A percentile compares a stretch with the other conserved stretches of the same genome.
Evolutionary conservation across 495 filamentous ascomycete genomes (phyloP).

Genomic region (Daldinia loculata): DNA sequence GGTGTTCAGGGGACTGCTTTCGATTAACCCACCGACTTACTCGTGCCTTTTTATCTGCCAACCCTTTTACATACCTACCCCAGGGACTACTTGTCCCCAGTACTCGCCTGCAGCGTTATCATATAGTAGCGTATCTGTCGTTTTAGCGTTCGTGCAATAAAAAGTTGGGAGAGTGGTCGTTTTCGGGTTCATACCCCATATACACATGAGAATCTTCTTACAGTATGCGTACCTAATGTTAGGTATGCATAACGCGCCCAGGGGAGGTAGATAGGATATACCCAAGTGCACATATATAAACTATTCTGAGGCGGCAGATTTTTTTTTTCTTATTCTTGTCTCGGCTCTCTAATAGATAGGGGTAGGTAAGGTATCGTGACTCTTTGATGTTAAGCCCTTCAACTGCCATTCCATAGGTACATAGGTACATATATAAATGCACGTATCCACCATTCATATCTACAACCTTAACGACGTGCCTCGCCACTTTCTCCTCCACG

Average conservation of each 20-base stretch:
- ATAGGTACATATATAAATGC: not conserved
- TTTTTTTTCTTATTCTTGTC: constrained; percentile 3
- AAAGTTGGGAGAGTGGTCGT: constrained; percentile 21
- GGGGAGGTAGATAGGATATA: not conserved
- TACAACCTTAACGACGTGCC: not conserved
- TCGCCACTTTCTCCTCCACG: not conserved
- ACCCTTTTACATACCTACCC: not conserved
- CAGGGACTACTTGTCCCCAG: not conserved
- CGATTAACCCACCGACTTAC: not conserved
- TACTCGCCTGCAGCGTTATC: not conserved
- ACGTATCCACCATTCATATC: not conserved
- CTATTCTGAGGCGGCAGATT: not conserved
- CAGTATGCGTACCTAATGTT: not conserved
- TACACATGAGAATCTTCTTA: not conserved
- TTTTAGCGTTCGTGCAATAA: constrained; percentile 26
- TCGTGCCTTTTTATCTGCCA: not conserved
- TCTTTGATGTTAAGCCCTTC: not conserved
- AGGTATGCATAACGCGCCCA: not conserved
- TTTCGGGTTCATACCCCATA: constrained; percentile 10
- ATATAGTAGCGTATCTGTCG: constrained; percentile 15
- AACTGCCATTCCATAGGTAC: not conserved
- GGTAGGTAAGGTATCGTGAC: not conserved
- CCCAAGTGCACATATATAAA: constrained; percentile 1
- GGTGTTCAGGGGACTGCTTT: not conserved
- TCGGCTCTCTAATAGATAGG: not conserved